phyloP scores from a whole-genome alignment of 2,329 filamentous ascomycete genomes.

The Dactylonectria macrodidyma region DNA sequence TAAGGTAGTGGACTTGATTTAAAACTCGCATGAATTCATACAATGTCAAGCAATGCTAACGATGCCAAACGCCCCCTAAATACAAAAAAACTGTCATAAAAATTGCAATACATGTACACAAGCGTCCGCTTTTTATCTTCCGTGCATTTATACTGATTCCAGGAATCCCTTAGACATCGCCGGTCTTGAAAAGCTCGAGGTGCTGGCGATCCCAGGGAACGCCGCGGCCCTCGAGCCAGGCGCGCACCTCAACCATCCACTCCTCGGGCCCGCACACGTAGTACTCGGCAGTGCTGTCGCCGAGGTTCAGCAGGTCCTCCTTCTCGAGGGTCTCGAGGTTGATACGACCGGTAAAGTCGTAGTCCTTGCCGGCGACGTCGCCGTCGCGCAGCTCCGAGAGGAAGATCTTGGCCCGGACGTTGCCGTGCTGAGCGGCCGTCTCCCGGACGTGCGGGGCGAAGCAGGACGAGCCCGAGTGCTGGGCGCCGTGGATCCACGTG shows the following conservation, averaged over 20 bases:
- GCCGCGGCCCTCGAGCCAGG: constrained; percentile 67
- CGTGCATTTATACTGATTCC: too few species aligned
- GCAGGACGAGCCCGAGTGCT: constrained; percentile 65
- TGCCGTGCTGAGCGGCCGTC: constrained; percentile 55
- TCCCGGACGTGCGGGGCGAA: constrained; percentile 69
- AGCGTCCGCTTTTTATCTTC: background rate
- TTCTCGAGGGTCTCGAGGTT: constrained; percentile 70
- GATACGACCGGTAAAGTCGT: constrained; percentile 71
- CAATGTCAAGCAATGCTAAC: constrained; percentile 27
- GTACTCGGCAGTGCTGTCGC: constrained; percentile 72
- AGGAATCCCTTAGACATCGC: constrained; percentile 48
- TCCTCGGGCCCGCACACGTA: constrained; percentile 79
- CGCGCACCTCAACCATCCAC: constrained; percentile 77
- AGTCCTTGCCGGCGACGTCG: constrained; percentile 67
- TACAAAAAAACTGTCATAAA: constrained; percentile 25
- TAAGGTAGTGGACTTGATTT: constrained; percentile 24
- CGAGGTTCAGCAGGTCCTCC: constrained; percentile 68
- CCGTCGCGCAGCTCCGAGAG: constrained; percentile 63
- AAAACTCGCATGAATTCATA: constrained; percentile 19
- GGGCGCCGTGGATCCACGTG: constrained; percentile 75
- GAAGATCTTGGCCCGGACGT: constrained; percentile 67
- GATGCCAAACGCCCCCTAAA: constrained; percentile 39
- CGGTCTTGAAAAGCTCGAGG: constrained; percentile 79
- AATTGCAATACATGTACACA: constrained; percentile 4
- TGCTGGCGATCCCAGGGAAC: constrained; percentile 73